These are phyloP conservation scores for Massariosphaeria phaeospora DNA, from an alignment of 495 filamentous ascomycete genomes.

Conservation along the genomic window DNA sequence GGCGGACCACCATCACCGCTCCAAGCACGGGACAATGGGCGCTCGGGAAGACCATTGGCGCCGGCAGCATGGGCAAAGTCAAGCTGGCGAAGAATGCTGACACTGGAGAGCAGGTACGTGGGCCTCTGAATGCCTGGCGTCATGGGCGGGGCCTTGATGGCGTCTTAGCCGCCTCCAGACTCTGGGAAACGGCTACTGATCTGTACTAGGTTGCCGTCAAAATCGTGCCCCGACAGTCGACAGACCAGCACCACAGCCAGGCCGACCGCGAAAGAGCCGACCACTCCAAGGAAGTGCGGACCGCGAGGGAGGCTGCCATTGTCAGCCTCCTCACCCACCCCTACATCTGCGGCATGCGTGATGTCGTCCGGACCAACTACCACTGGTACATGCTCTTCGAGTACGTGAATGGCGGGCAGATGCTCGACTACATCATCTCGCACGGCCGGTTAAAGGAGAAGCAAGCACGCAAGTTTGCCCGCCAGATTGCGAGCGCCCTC, in stretches of 20 bases:
- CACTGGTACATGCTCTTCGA: constrained; percentile 99
- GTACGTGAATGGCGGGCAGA: constrained; percentile 98
- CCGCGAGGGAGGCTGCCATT: constrained; percentile 92
- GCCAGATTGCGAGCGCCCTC: constrained; percentile 95
- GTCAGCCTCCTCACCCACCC: constrained; percentile 92
- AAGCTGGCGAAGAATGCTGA: constrained; percentile 79
- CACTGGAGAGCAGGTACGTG: constrained; percentile 59
- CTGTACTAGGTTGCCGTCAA: constrained; percentile 79
- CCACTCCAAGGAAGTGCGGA: constrained; percentile 93
- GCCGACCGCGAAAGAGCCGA: constrained; percentile 83
- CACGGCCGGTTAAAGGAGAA: constrained; percentile 98
- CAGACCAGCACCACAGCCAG: constrained; percentile 74
- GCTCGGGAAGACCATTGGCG: constrained; percentile 94
- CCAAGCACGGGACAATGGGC: constrained; percentile 84
- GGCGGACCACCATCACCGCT: constrained; percentile 75
- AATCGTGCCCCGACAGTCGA: constrained; percentile 88
- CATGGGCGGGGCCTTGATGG: too few relatives aligned
- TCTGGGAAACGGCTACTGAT: not conserved
- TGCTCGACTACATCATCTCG: constrained; percentile 99
- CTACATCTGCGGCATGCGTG: constrained; percentile 94
- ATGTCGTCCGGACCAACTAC: constrained; percentile 90
- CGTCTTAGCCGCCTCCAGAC: not conserved
- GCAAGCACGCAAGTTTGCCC: constrained; percentile 93
- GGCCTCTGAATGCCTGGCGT: too few relatives aligned
- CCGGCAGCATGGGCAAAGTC: constrained; percentile 98